These are phyloP conservation scores for Nakazawaea laoshanensis DNA, from an alignment of 805 yeast genomes.

Conservation along the genomic window DNA sequence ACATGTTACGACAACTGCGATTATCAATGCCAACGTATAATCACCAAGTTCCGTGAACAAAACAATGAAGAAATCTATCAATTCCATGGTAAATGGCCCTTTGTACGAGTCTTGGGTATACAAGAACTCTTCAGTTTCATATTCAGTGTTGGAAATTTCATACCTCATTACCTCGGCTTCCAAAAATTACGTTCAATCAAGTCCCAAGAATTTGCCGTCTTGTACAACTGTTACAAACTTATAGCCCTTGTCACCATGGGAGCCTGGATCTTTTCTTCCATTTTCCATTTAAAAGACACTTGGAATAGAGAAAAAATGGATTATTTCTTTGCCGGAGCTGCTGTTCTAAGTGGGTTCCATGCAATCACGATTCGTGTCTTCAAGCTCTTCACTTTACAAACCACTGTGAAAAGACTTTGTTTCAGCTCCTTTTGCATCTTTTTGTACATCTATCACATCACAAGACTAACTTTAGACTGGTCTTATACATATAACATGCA, in stretches of 20 bases:
- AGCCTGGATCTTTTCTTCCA: constrained; percentile 83
- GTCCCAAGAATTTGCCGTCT: constrained; percentile 15
- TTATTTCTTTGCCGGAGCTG: constrained; percentile 87
- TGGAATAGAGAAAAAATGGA: constrained; percentile 76
- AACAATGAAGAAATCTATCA: constrained; percentile 56
- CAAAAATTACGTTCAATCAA: constrained; percentile 20
- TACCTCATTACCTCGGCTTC: constrained; percentile 53
- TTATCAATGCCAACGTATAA: constrained; percentile 78
- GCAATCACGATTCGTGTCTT: constrained; percentile 54
- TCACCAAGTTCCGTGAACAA: constrained; percentile 47
- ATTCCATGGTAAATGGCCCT: constrained; percentile 99
- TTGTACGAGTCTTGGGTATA: constrained; percentile 61
- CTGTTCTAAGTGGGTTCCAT: constrained; percentile 75
- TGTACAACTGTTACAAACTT: constrained; percentile 31
- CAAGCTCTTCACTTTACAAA: constrained; percentile 38
- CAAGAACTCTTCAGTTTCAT: constrained; percentile 80
- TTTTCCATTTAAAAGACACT: constrained; percentile 85
- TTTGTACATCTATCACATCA: constrained; percentile 57
- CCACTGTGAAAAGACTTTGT: constrained; percentile 18
- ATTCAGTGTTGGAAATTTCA: constrained; percentile 65
- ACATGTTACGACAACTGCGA: constrained; percentile 78
- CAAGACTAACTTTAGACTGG: constrained; percentile 65
- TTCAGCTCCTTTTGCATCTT: constrained; percentile 34
- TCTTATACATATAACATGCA: constrained; percentile 91
- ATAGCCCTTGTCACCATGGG: constrained; percentile 61